Percentiles rank a stretch among this genome's conserved stretches.
Evolutionary conservation across 148 eudicot genomes (phyloP).

Genomic region (Vaccinium vitisidaea): DNA sequence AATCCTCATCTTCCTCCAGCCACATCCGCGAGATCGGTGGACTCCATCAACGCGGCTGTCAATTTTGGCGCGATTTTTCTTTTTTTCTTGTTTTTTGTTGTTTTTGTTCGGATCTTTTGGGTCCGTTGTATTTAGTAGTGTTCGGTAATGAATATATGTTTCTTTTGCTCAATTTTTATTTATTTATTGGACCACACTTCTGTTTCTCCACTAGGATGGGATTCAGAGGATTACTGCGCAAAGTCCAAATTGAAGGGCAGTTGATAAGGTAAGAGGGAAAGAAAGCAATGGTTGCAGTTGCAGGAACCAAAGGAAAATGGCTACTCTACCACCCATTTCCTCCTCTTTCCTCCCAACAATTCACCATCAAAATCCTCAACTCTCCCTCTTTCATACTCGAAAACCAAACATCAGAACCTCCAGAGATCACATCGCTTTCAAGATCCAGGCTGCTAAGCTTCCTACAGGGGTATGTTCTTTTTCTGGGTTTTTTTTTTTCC

Average conservation of each 20-base stretch:
- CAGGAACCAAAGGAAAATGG: constrained; percentile 18
- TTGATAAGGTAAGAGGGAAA: constrained; percentile 10
- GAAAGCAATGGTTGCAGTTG: constrained; percentile 15
- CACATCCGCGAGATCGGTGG: too few relatives aligned
- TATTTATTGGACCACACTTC: not conserved
- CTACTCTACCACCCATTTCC: constrained; percentile 30
- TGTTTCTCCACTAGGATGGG: not conserved
- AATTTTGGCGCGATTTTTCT: too few relatives aligned
- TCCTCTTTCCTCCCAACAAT: constrained; percentile 29
- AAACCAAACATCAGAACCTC: constrained; percentile 5
- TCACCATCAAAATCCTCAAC: constrained; percentile 14
- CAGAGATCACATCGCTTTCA: constrained; percentile 23
- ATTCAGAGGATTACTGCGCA: not conserved
- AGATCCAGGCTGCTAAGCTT: constrained; percentile 60
- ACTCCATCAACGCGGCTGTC: too few relatives aligned
- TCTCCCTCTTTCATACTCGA: not conserved
- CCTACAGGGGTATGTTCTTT: constrained; percentile 56
- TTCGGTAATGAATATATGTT: too few relatives aligned
- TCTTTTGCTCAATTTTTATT: too few relatives aligned
- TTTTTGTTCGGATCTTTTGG: too few relatives aligned
- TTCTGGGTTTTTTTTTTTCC: not conserved
- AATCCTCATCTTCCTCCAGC: too few relatives aligned
- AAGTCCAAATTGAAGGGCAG: not conserved
- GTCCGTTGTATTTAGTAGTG: too few relatives aligned
- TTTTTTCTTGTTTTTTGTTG: too few relatives aligned